Evolutionary conservation across 371 early-diverging fungal genomes (phyloP).

Genomic region (Mortierella sp.): DNA sequence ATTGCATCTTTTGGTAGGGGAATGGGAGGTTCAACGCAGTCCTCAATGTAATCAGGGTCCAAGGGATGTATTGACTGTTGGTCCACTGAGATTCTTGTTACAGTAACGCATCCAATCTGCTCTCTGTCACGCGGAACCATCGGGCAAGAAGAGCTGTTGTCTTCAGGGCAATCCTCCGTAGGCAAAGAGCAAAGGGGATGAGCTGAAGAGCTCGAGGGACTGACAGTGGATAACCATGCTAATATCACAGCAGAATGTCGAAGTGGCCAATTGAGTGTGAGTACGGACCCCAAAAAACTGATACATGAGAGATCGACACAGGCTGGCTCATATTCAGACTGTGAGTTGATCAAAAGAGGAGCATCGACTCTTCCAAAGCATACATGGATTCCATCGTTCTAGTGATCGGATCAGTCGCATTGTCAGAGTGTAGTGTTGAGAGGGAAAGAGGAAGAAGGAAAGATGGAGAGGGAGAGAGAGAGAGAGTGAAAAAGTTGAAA

Average conservation of each 20-base stretch:
- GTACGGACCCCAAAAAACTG: too few species aligned
- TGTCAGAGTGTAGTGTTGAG: too few species aligned
- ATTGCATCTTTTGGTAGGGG: neutral
- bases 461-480: too few species aligned
- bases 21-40: too few species aligned
- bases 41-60: constrained; percentile 16
- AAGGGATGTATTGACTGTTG: constrained; percentile 42
- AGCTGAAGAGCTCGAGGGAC: neutral
- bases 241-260: neutral
- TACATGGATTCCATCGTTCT: neutral
- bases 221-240: constrained; percentile 25
- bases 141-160: neutral
- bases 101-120: constrained; percentile 1
- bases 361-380: too few species aligned
- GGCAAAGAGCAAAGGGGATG: neutral
- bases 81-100: constrained; percentile 19
- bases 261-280: neutral
- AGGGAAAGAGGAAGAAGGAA: too few species aligned
- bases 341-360: too few species aligned
- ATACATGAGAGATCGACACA: too few species aligned
- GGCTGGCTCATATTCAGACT: too few species aligned
- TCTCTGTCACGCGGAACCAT: constrained; percentile 9
- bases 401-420: neutral
- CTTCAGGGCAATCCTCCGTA: neutral
- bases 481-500: too few species aligned